Evolutionary conservation across 257 asterid species (phyloP).

Genomic region (Solanum tarijense): DNA sequence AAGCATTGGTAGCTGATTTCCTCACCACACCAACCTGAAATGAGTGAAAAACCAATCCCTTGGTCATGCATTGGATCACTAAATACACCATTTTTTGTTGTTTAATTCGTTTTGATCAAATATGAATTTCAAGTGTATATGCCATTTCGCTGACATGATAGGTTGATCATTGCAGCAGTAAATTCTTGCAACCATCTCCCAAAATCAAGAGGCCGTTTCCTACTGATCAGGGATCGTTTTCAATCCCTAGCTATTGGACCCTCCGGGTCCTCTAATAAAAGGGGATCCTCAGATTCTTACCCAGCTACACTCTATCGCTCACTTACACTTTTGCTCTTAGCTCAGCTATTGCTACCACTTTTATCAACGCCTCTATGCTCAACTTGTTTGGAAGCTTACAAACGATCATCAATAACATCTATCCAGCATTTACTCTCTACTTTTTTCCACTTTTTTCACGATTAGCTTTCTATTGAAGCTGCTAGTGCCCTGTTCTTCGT

Average conservation of each 20-base stretch:
- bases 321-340: background rate
- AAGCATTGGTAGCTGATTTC: conserved; percentile 46
- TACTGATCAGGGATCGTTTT: background rate
- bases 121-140: background rate
- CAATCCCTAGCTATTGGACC: background rate
- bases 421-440: background rate
- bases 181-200: background rate
- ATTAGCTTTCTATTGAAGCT: background rate
- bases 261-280: background rate
- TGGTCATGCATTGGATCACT: background rate
- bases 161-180: background rate
- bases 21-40: conserved; percentile 71
- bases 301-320: background rate
- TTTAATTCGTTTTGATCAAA: background rate
- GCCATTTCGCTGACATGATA: background rate
- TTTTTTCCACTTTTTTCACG: background rate
- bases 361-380: background rate
- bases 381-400: background rate
- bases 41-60: background rate
- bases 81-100: background rate
- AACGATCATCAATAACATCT: background rate
- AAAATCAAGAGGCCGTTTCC: background rate
- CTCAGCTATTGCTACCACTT: background rate
- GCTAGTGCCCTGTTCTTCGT: background rate
- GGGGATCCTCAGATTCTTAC: background rate